Conservation (phyloP, 2,329 filamentous ascomycete species). For the Aspergillus thermomutatus region DNA sequence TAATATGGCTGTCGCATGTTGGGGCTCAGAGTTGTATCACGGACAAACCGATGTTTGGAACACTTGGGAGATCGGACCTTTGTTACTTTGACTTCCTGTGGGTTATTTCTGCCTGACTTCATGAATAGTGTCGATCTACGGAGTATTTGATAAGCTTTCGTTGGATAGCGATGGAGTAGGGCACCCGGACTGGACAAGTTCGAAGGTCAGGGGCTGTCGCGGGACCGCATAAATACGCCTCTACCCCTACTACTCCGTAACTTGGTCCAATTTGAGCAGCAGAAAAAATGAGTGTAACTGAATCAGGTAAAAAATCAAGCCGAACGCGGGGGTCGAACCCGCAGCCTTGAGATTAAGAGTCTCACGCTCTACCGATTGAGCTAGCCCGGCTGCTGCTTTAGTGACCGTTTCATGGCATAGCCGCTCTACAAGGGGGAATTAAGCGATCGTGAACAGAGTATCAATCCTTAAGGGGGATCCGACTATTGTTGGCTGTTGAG, state of each 20-base stretch:
- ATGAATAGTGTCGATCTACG: neutral
- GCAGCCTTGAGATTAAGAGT: conserved; percentile 47
- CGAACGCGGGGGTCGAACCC: conserved; percentile 44
- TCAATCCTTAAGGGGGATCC: too few species aligned
- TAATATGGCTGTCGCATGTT: neutral
- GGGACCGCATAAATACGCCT: neutral
- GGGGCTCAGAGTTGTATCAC: neutral
- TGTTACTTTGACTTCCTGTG: neutral
- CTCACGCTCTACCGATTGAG: conserved; percentile 52
- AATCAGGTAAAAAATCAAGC: conserved; percentile 21
- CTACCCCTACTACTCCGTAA: neutral
- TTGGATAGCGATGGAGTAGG: neutral
- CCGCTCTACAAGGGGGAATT: too few species aligned
- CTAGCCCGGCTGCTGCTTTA: conserved; percentile 40
- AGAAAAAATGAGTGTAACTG: neutral
- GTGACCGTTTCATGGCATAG: too few species aligned
- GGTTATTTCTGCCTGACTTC: neutral
- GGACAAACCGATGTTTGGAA: neutral
- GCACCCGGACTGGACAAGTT: neutral
- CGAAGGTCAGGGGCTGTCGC: neutral
- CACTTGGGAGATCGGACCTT: neutral
- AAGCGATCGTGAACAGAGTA: too few species aligned
- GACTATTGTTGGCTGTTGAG: neutral
- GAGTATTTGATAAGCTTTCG: neutral
- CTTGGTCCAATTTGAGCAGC: too few species aligned